Evolutionary conservation across 805 yeast species (phyloP).

Genomic region (Candida lessepsii): DNA sequence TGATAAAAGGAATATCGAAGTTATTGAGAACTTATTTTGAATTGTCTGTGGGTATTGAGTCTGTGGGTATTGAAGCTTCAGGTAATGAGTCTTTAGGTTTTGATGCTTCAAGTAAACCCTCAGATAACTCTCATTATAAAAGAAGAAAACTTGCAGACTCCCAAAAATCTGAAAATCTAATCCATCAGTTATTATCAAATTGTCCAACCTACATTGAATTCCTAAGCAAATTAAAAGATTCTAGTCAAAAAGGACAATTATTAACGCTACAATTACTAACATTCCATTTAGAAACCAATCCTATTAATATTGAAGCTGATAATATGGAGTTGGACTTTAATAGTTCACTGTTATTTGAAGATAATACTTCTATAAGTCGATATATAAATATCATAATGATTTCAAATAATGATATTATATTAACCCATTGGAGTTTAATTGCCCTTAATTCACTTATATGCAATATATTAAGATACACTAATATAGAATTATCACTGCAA

Average conservation of each 20-base stretch:
- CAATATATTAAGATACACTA: not conserved
- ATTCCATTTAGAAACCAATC: slow-evolving; percentile 7
- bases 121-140: too few species aligned
- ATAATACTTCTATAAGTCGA: not conserved
- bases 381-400: not conserved
- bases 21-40: slow-evolving; percentile 31
- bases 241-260: not conserved
- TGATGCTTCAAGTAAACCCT: too few species aligned
- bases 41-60: not conserved
- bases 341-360: not conserved
- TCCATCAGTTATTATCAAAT: too few species aligned
- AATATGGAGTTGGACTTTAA: not conserved
- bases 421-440: slow-evolving; percentile 9
- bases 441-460: slow-evolving; percentile 10
- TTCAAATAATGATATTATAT: not conserved
- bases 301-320: not conserved
- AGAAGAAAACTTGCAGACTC: too few species aligned
- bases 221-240: not conserved
- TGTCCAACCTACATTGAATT: not conserved
- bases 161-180: too few species aligned
- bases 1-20: slow-evolving; percentile 31
- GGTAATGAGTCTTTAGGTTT: not conserved
- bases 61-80: not conserved
- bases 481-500: not conserved
- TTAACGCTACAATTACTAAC: slow-evolving; percentile 4